Base-by-base conservation (phyloP, 495 filamentous ascomycete species). In the Penicillium bialowiezense region DNA sequence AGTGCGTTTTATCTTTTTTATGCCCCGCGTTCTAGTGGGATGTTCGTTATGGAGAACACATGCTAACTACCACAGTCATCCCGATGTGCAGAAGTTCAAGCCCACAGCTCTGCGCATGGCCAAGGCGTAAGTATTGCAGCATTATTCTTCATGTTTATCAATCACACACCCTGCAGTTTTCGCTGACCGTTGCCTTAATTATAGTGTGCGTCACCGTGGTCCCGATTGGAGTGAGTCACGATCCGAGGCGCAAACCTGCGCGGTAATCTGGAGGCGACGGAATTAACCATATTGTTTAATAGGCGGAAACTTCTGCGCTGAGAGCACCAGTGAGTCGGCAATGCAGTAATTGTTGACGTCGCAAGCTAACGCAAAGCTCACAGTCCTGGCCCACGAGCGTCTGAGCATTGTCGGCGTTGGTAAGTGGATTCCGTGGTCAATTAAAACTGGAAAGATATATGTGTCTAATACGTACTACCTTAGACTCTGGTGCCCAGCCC, bases 321-420 rank as follows among this genome's bases (percentile, higher is more conserved):
- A 96, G 64, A 86, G 88, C 68, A 97, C 93, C 57, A 95, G 91
- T 96, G 68, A 81, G 77, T 70, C 28, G 15, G 50, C 26, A 29
- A 38, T 26, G n/a, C 17, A 24, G 20, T 4, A 7, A 24, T 21
- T n/a, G 7, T n/a, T 42, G 20, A 37, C 35, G 14, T 51, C 44
- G 15, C 38, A 23, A 41, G 2, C 48, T 61, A 48, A 58, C 63
- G 73, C 50, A 67, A 64, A 53, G 71, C 31, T 41, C 54, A 34
- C 67, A 97, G 91, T 98, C 72, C 85, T 98, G 55, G 90, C 90
- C 50, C 93, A 98, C 78, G 93, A 98, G 70, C 87, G 93, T 72
- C 75, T 98, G 73, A 90, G 88, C 67, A 97, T 98, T 69, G 93
- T 98, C 65, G 93, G 93, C 68, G 89, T 98, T 68, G 91, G 90